A percentile compares a stretch with the other conserved stretches of the same genome.
These are phyloP conservation scores for Allomyces javanicus DNA, from an alignment of 192 early-diverging fungal genomes.

Conservation along the genomic window DNA sequence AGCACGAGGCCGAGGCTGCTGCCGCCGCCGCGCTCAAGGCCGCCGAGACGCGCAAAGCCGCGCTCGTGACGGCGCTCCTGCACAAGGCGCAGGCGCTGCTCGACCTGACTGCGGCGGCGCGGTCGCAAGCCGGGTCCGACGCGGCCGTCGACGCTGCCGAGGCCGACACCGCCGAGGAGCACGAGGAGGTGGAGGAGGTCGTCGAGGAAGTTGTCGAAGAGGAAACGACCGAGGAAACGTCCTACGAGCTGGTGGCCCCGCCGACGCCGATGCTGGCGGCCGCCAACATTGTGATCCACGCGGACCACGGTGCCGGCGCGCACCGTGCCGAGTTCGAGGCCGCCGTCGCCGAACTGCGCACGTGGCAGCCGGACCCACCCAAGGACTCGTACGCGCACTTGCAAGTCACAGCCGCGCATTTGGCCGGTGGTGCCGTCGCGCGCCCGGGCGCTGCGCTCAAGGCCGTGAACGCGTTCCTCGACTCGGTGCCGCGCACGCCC, in stretches of 20 bases:
- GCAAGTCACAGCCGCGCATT: slow-evolving; percentile 31
- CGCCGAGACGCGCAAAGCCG: slow-evolving; percentile 25
- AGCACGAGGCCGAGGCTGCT: slow-evolving; percentile 17
- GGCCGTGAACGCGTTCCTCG: slow-evolving; percentile 47
- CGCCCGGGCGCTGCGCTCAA: slow-evolving; percentile 50
- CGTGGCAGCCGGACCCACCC: slow-evolving; percentile 38
- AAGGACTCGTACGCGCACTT: slow-evolving; percentile 30
- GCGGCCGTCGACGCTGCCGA: slow-evolving; percentile 3
- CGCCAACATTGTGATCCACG: slow-evolving; percentile 9
- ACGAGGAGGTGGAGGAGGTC: slow-evolving; percentile 48
- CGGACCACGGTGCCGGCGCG: slow-evolving; percentile 10
- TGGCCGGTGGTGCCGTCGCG: slow-evolving; percentile 24
- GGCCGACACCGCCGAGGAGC: slow-evolving; percentile 45
- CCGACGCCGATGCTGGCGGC: slow-evolving; percentile 21
- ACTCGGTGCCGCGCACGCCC: slow-evolving; percentile 24
- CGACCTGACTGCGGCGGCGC: no score
- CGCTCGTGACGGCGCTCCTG: slow-evolving; percentile 5
- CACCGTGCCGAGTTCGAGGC: slow-evolving; percentile 25
- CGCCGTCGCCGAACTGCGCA: slow-evolving; percentile 28
- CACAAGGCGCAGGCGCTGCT: background rate
- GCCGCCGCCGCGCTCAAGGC: slow-evolving; percentile 19
- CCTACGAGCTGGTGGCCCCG: slow-evolving; percentile 15
- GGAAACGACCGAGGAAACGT: no score
- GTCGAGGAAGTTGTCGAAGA: no score
- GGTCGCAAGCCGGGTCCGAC: no score